Percentiles rank a stretch among this genome's conserved stretches.
Evolutionary conservation across 805 yeast species (phyloP).

Genomic region (Candida broadrunensis): DNA sequence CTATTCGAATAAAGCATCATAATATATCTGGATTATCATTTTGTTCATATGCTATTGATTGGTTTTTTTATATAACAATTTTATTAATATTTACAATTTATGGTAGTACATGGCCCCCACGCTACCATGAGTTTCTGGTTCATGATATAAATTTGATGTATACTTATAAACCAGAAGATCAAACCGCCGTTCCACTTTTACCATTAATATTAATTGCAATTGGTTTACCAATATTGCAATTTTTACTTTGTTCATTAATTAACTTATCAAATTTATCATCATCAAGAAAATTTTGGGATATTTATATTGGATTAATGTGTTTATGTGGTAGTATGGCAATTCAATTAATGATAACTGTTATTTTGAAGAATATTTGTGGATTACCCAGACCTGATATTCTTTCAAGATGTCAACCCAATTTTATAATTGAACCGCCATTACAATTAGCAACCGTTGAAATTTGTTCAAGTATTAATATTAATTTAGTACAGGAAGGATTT

Average conservation of each 20-base stretch:
- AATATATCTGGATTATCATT: conserved; percentile 14
- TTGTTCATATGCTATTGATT: conserved; percentile 16
- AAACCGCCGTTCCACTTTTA: conserved; percentile 28
- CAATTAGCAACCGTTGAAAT: conserved; percentile 12
- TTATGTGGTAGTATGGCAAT: conserved; percentile 34
- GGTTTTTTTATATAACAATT: conserved; percentile 17
- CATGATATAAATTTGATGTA: conserved; percentile 29
- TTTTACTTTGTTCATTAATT: conserved; percentile 15
- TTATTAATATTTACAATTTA: conserved; percentile 20
- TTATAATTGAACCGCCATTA: conserved; percentile 2
- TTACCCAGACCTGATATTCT: conserved; percentile 26
- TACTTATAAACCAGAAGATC: conserved; percentile 29
- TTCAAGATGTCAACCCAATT: conserved; percentile 20
- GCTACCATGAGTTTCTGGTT: conserved; percentile 38
- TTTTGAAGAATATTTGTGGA: conserved; percentile 25
- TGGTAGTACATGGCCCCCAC: conserved; percentile 32
- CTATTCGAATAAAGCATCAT: not conserved
- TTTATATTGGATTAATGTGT: conserved; percentile 32
- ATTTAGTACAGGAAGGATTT: conserved; percentile 21
- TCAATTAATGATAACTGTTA: conserved; percentile 36
- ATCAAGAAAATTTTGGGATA: conserved; percentile 37
- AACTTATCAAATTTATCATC: conserved; percentile 8
- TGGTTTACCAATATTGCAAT: conserved; percentile 28
- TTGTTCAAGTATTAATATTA: conserved; percentile 13
- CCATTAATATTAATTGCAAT: conserved; percentile 25